Conservation (phyloP, 495 filamentous ascomycete genomes). For the Annulohypoxylon stygium region DNA sequence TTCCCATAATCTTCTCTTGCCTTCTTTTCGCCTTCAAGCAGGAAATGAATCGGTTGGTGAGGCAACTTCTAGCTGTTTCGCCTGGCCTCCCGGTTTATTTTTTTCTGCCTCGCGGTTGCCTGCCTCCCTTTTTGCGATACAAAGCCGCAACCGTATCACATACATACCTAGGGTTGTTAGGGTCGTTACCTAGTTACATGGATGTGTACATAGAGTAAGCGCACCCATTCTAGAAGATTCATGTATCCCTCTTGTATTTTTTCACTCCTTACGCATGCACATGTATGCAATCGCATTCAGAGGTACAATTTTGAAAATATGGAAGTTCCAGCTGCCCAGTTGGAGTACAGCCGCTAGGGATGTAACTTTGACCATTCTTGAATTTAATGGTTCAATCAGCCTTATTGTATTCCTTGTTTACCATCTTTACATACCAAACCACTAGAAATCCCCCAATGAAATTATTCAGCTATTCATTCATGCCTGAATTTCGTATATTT, state of each 20-base stretch:
- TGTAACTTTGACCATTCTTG: neutral
- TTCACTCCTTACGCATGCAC: neutral
- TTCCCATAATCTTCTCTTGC: constrained; percentile 13
- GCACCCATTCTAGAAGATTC: constrained; percentile 36
- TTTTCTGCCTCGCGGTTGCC: constrained; percentile 1
- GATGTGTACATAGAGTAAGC: neutral
- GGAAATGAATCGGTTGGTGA: constrained; percentile 25
- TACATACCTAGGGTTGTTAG: neutral
- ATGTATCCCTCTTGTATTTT: constrained; percentile 4
- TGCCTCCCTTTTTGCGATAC: constrained; percentile 8
- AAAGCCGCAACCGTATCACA: neutral
- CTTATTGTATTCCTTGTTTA: constrained; percentile 1
- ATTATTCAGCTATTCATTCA: neutral
- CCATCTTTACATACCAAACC: neutral
- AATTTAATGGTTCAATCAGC: constrained; percentile 2
- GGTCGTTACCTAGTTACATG: neutral
- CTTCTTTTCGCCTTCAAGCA: constrained; percentile 14
- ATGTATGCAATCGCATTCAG: constrained; percentile 24
- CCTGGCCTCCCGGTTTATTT: neutral
- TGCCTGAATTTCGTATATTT: constrained; percentile 4
- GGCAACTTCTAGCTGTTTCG: constrained; percentile 25
- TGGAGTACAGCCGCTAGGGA: neutral
- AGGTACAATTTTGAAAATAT: neutral
- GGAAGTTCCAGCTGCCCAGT: neutral
- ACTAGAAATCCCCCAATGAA: neutral